Evolutionary conservation across 805 yeast genomes (phyloP).

Genomic region (Wickerhamomyces silvicola): DNA sequence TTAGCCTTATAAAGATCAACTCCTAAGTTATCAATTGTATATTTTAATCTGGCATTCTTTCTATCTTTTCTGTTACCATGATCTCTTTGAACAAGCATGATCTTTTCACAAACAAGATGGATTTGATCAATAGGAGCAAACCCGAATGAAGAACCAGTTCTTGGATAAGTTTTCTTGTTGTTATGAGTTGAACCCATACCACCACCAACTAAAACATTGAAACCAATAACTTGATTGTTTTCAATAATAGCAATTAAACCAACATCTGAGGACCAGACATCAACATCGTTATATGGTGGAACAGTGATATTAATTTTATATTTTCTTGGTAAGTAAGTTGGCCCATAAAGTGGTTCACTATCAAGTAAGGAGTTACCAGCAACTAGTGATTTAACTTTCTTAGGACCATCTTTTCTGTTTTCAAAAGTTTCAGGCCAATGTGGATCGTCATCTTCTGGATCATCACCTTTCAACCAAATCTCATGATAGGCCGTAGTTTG

Average conservation of each 20-base stretch:
- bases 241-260: conserved; percentile 85
- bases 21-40: conserved; percentile 93
- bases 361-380: conserved; percentile 81
- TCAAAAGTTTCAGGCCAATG: conserved; percentile 62
- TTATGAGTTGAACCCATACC: conserved; percentile 99
- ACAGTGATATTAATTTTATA: conserved; percentile 91
- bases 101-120: conserved; percentile 76
- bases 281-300: conserved; percentile 95
- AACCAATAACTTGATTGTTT: conserved; percentile 60
- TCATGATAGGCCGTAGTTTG: conserved; percentile 94
- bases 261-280: conserved; percentile 91
- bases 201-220: conserved; percentile 90
- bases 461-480: conserved; percentile 89
- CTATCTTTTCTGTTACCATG: conserved; percentile 92
- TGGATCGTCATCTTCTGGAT: conserved; percentile 56
- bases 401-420: conserved; percentile 67
- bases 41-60: conserved; percentile 96
- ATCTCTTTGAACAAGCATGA: conserved; percentile 92
- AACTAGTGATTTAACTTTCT: conserved; percentile 73
- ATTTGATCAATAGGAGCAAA: conserved; percentile 63
- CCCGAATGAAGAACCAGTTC: conserved; percentile 87
- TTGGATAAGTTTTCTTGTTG: conserved; percentile 93
- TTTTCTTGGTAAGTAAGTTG: conserved; percentile 87
- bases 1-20: conserved; percentile 71
- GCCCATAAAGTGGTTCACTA: conserved; percentile 83